A percentile compares a stretch with the other conserved stretches of the same genome.
Conservation (phyloP, 2,329 filamentous ascomycete genomes). For the Fusarium metavorans region DNA sequence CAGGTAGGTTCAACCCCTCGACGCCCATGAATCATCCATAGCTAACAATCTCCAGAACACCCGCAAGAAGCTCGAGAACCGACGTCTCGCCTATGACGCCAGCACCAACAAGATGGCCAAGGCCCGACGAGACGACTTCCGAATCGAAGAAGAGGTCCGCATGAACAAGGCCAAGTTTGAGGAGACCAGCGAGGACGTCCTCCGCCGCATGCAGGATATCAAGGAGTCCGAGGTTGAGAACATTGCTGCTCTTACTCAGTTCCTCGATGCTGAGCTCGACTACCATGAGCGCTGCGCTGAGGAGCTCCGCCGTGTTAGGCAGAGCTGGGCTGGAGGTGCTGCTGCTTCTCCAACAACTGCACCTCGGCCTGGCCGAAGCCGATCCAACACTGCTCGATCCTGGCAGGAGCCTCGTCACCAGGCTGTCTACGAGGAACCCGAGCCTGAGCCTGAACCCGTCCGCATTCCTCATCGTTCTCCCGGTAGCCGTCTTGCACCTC, state of each 20-base stretch:
- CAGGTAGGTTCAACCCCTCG: slow-evolving; percentile 70
- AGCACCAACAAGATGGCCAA: slow-evolving; percentile 92
- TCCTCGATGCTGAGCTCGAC: slow-evolving; percentile 89
- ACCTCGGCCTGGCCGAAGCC: slow-evolving; percentile 49
- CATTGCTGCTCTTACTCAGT: slow-evolving; percentile 80
- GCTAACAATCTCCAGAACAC: slow-evolving; percentile 65
- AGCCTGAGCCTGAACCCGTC: slow-evolving; percentile 46
- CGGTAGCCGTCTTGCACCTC: slow-evolving; percentile 48
- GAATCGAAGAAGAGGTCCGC: slow-evolving; percentile 91
- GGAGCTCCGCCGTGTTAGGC: slow-evolving; percentile 72
- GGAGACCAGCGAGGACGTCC: slow-evolving; percentile 92
- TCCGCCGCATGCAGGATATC: slow-evolving; percentile 94
- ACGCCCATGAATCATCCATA: not conserved
- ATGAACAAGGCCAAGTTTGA: slow-evolving; percentile 96
- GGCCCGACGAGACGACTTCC: slow-evolving; percentile 92
- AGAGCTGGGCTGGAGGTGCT: slow-evolving; percentile 56
- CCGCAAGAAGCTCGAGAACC: slow-evolving; percentile 93
- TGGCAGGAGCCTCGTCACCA: slow-evolving; percentile 53
- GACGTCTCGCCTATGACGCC: slow-evolving; percentile 90
- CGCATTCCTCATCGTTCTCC: slow-evolving; percentile 60
- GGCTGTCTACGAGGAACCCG: slow-evolving; percentile 51
- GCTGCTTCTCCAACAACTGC: slow-evolving; percentile 38
- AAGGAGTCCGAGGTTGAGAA: slow-evolving; percentile 90
- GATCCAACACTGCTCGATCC: slow-evolving; percentile 64
- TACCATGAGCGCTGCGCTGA: slow-evolving; percentile 94